These are phyloP conservation scores for Monosporascus sp. DNA, from an alignment of 2,329 filamentous ascomycete genomes.

Conservation along the genomic window DNA sequence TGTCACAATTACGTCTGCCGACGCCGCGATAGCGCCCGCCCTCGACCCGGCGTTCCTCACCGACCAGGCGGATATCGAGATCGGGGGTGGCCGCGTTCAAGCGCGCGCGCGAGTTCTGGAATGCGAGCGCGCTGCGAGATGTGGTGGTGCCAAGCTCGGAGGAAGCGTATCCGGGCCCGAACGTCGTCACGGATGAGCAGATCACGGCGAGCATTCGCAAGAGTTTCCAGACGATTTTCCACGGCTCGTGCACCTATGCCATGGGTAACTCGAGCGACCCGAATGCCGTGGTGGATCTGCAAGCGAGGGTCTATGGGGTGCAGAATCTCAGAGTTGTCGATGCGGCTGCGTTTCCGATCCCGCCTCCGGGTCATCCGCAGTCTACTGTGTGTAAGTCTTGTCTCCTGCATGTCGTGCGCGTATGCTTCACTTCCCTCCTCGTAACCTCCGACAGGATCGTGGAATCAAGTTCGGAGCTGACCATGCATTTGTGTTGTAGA, in stretches of 20 bases:
- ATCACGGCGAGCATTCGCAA: conserved; percentile 29
- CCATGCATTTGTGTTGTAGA: too few species aligned
- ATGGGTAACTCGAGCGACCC: conserved; percentile 48
- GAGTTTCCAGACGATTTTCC: conserved; percentile 30
- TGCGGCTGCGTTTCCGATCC: conserved; percentile 30
- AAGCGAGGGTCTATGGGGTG: conserved; percentile 50
- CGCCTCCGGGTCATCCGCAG: conserved; percentile 21
- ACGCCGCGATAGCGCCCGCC: conserved; percentile 21
- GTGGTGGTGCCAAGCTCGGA: conserved; percentile 63
- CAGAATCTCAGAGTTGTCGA: conserved; percentile 52
- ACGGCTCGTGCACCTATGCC: conserved; percentile 48
- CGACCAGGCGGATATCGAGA: conserved; percentile 51
- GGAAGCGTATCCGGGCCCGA: conserved; percentile 54
- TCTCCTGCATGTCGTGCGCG: too few species aligned
- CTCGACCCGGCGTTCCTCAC: conserved; percentile 28
- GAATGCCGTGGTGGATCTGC: conserved; percentile 48
- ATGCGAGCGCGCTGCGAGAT: conserved; percentile 60
- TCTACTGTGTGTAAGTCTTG: conserved; percentile 16
- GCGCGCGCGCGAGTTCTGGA: conserved; percentile 56
- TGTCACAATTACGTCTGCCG: conserved; percentile 56
- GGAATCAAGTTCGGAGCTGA: too few species aligned
- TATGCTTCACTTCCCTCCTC: too few species aligned
- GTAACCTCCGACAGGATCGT: too few species aligned
- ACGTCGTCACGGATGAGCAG: conserved; percentile 55
- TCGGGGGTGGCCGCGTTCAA: conserved; percentile 60